A percentile compares a stretch with the other conserved stretches of the same genome.
phyloP scores from a whole-genome alignment of 208 protist genomes.

The Trypanosoma avium region DNA sequence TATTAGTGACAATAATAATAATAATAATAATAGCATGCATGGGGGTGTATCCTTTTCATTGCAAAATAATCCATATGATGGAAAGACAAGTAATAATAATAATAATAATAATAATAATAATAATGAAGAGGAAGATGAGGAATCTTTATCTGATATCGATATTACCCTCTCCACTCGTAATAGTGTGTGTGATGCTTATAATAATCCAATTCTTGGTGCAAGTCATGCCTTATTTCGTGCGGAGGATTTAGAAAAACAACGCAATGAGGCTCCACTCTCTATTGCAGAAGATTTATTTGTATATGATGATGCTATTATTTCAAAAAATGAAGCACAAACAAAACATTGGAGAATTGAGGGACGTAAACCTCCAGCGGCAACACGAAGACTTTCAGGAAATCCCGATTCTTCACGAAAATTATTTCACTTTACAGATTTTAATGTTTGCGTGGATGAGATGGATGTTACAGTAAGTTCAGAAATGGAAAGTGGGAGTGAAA shows the following conservation, averaged over 20 bases:
- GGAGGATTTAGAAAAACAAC: slow-evolving; percentile 79
- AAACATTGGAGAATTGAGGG: slow-evolving; percentile 77
- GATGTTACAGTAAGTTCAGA: slow-evolving; percentile 34
- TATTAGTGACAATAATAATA: too few species aligned
- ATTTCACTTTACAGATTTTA: slow-evolving; percentile 87
- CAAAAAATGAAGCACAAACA: slow-evolving; percentile 62
- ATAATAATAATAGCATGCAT: too few species aligned
- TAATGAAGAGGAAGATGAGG: too few species aligned
- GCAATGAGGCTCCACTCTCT: slow-evolving; percentile 41
- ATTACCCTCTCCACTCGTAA: slow-evolving; percentile 17
- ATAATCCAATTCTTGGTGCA: too few species aligned
- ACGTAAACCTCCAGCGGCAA: slow-evolving; percentile 34
- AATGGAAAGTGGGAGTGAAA: background rate
- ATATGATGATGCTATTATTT: slow-evolving; percentile 85
- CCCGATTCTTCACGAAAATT: slow-evolving; percentile 9
- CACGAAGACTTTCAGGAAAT: background rate
- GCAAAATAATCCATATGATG: too few species aligned
- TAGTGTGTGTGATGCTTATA: background rate
- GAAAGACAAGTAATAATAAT: too few species aligned
- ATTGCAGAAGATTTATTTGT: slow-evolving; percentile 80
- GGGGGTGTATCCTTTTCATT: too few species aligned
- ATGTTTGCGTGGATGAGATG: slow-evolving; percentile 81
- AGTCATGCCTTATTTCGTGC: slow-evolving; percentile 40
- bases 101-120: too few species aligned
- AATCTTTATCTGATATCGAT: too few species aligned